These are phyloP conservation scores for Backusella macrospora DNA, from an alignment of 192 early-diverging fungal genomes.

Conservation along the genomic window DNA sequence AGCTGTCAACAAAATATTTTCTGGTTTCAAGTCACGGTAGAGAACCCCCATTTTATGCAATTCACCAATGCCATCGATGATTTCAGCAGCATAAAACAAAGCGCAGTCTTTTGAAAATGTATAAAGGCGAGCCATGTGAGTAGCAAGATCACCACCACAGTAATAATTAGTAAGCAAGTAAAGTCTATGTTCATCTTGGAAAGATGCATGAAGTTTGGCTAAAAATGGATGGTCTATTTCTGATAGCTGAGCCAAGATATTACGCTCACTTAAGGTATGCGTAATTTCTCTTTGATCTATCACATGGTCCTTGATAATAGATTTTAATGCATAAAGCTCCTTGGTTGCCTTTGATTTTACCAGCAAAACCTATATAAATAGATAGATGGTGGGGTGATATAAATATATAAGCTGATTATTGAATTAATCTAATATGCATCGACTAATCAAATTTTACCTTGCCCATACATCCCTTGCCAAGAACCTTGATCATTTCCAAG, in stretches of 20 bases:
- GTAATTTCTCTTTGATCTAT: conserved; percentile 73
- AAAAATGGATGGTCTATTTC: conserved; percentile 86
- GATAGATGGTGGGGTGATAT: neutral
- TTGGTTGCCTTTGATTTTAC: conserved; percentile 44
- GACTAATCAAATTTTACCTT: conserved; percentile 45
- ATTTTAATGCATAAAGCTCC: conserved; percentile 55
- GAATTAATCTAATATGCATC: neutral
- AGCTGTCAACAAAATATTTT: conserved; percentile 68
- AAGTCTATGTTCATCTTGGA: conserved; percentile 83
- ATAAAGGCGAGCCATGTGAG: conserved; percentile 65
- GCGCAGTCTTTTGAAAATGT: conserved; percentile 70
- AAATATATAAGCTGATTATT: neutral
- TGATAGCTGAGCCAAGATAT: conserved; percentile 70
- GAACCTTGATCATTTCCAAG: conserved; percentile 52
- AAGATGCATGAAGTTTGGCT: conserved; percentile 87
- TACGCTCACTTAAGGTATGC: conserved; percentile 82
- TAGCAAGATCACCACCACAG: conserved; percentile 90
- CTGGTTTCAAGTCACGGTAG: conserved; percentile 83
- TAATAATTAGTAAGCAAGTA: conserved; percentile 91
- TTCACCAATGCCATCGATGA: conserved; percentile 83
- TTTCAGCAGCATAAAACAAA: conserved; percentile 87
- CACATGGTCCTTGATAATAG: conserved; percentile 62
- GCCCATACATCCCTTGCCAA: conserved; percentile 61
- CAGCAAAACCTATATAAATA: conserved; percentile 46
- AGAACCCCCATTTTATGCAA: conserved; percentile 88